Conservation (phyloP, 208 protist species). For the Acanthamoeba triangularis region DNA sequence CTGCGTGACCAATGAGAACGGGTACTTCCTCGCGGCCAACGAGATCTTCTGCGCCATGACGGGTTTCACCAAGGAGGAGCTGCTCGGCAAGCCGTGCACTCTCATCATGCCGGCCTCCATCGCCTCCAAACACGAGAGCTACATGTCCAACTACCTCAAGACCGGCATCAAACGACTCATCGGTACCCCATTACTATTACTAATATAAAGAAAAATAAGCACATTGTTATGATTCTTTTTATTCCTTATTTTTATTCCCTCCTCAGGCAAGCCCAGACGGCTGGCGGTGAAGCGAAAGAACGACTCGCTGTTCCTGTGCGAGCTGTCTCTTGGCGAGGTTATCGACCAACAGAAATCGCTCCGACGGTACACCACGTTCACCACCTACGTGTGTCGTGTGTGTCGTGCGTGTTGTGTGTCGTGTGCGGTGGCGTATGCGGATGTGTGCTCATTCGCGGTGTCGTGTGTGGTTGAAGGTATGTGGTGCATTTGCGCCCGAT, state of each 20-base stretch:
- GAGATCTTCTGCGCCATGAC: slow-evolving; percentile 65
- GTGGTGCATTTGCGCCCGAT: slow-evolving; percentile 50
- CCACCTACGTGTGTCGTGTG: not conserved
- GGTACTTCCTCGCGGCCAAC: slow-evolving; percentile 60
- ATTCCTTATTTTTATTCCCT: no score
- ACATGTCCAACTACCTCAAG: slow-evolving; percentile 65
- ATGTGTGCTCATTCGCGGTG: no score
- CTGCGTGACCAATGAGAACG: slow-evolving; percentile 59
- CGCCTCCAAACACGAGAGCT: slow-evolving; percentile 38
- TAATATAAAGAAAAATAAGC: not conserved
- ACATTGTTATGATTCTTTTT: no score
- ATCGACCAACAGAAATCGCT: not conserved
- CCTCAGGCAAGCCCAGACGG: slow-evolving; percentile 5
- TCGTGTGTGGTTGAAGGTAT: not conserved
- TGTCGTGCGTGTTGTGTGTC: no score
- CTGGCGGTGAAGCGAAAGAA: slow-evolving; percentile 33
- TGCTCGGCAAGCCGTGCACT: slow-evolving; percentile 36
- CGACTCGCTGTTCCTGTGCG: slow-evolving; percentile 61
- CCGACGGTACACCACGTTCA: not conserved
- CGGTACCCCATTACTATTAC: not conserved
- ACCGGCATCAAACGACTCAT: slow-evolving; percentile 63
- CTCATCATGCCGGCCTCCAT: slow-evolving; percentile 62
- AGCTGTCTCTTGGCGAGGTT: slow-evolving; percentile 29
- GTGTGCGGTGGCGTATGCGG: no score
- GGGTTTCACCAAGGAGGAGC: slow-evolving; percentile 50